Conservation (phyloP, 306 rosid species). For the Corylus americana region DNA sequence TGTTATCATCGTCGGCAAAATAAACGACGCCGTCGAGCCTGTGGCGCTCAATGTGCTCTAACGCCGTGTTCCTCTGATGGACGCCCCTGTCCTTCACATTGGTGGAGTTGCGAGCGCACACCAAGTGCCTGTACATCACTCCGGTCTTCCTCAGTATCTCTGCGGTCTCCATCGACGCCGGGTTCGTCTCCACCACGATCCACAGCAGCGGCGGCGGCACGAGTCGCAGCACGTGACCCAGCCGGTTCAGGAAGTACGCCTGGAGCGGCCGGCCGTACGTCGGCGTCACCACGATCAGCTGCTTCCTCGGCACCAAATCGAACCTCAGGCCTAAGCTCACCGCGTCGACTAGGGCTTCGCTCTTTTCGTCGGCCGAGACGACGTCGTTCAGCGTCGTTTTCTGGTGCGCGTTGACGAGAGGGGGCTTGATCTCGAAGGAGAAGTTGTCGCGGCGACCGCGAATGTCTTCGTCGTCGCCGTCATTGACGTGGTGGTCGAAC, state of each 20-base stretch:
- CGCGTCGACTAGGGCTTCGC: background rate
- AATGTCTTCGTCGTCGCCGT: slow-evolving; percentile 51
- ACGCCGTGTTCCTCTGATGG: slow-evolving; percentile 87
- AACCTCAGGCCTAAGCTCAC: slow-evolving; percentile 31
- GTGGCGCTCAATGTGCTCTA: slow-evolving; percentile 90
- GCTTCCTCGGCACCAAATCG: slow-evolving; percentile 66
- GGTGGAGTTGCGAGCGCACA: slow-evolving; percentile 58
- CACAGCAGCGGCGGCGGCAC: slow-evolving; percentile 82
- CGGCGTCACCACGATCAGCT: slow-evolving; percentile 82
- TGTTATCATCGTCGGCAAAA: slow-evolving; percentile 92
- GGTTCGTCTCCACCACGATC: slow-evolving; percentile 85
- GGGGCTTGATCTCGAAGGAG: slow-evolving; percentile 60
- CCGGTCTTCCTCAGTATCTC: slow-evolving; percentile 91
- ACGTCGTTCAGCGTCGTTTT: background rate
- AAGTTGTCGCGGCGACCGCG: slow-evolving; percentile 39
- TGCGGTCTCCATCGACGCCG: slow-evolving; percentile 88
- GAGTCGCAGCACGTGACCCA: slow-evolving; percentile 75
- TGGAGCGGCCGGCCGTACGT: slow-evolving; percentile 75
- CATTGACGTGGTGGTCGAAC: slow-evolving; percentile 61
- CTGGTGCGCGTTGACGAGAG: slow-evolving; percentile 45
- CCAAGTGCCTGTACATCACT: slow-evolving; percentile 91
- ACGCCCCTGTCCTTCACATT: slow-evolving; percentile 89
- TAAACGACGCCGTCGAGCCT: slow-evolving; percentile 87
- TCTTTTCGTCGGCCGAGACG: no score
- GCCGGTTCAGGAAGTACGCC: slow-evolving; percentile 70